A percentile compares a stretch with the other conserved stretches of the same genome.
Evolutionary conservation across 306 rosid genomes (phyloP).

Genomic region (Cyamopsis tetragonoloba): DNA sequence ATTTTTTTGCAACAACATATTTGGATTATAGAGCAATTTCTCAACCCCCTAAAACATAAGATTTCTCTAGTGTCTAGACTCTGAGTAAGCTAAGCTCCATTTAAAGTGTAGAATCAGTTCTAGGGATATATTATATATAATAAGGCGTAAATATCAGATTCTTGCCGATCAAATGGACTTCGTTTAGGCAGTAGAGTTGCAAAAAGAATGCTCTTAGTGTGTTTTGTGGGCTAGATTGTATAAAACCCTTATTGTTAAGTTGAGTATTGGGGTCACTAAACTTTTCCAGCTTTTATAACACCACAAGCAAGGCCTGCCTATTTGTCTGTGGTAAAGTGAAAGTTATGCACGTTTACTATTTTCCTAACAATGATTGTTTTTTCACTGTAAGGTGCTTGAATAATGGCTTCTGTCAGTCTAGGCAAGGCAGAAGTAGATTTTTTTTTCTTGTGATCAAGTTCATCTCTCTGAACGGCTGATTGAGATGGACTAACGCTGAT

Average conservation of each 20-base stretch:
- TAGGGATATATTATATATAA: not conserved
- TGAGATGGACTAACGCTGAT: slow-evolving; percentile 9
- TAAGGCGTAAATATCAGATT: not conserved
- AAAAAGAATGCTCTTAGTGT: not conserved
- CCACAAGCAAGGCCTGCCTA: not conserved
- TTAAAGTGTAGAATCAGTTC: not conserved
- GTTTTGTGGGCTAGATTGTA: not conserved
- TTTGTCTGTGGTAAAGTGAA: not conserved
- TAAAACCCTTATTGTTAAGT: not conserved
- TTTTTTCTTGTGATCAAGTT: not conserved
- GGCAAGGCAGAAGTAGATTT: not conserved
- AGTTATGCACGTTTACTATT: not conserved
- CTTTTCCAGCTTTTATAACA: not conserved
- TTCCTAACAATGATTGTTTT: not conserved
- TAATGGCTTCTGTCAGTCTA: not conserved
- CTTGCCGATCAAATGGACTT: slow-evolving; percentile 1
- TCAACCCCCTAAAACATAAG: not conserved
- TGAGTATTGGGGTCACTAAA: not conserved
- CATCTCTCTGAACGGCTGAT: not conserved
- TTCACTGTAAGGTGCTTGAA: not conserved
- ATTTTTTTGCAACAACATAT: not conserved
- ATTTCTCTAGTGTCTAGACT: not conserved
- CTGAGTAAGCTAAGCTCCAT: not conserved
- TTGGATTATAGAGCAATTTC: not conserved
- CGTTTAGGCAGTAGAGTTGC: not conserved